phyloP scores from a whole-genome alignment of 257 asterid species.

The Salvia splendens region DNA sequence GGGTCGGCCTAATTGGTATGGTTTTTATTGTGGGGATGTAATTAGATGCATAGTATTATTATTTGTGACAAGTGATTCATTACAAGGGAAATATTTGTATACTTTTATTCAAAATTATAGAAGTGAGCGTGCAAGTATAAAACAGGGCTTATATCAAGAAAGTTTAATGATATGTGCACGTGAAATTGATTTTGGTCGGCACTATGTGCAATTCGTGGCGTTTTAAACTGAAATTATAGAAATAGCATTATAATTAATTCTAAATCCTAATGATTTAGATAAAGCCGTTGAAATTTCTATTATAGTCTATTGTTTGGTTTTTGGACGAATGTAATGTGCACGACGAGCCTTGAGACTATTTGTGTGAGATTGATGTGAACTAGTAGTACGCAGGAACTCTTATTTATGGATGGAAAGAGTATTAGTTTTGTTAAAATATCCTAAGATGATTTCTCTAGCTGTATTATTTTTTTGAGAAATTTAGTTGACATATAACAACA shows the following conservation, averaged over 20 bases:
- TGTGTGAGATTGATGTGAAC: background rate
- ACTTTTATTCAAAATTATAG: background rate
- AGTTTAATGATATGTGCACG: background rate
- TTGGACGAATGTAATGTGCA: background rate
- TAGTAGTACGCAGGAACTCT: too few species aligned
- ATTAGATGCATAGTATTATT: constrained; percentile 24
- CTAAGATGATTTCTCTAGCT: background rate
- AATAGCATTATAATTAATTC: background rate
- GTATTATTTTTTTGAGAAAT: too few species aligned
- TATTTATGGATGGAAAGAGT: background rate
- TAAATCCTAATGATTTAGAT: background rate
- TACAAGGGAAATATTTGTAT: background rate
- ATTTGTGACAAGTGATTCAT: constrained; percentile 1
- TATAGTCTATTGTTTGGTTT: background rate
- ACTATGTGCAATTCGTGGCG: background rate
- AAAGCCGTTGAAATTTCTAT: background rate
- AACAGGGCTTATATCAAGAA: background rate
- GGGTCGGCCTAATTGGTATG: background rate
- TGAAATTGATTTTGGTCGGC: background rate
- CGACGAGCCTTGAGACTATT: background rate
- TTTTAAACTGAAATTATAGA: background rate
- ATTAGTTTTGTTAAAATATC: too few species aligned
- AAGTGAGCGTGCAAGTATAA: background rate
- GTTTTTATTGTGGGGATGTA: background rate
- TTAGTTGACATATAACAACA: too few species aligned